A percentile compares a stretch with the other conserved stretches of the same genome.
Evolutionary conservation across 2,329 filamentous ascomycete genomes (phyloP).

Genomic region (Pseudomassariella vexata): DNA sequence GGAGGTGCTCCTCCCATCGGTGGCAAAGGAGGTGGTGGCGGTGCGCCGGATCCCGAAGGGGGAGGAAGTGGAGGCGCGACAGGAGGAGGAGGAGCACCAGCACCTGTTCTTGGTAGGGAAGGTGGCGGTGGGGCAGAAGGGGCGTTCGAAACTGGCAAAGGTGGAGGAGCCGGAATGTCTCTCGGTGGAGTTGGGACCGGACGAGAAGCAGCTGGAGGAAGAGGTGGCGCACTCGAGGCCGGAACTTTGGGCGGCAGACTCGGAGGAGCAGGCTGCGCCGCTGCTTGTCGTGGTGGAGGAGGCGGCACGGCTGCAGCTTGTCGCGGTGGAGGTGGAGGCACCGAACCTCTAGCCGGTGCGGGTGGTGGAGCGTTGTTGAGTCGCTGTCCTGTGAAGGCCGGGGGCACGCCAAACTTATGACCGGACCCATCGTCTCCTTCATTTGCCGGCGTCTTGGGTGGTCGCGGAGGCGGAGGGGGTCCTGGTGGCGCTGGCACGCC

Average conservation of each 20-base stretch:
- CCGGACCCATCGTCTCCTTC: conserved; percentile 49
- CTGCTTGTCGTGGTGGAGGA: conserved; percentile 30
- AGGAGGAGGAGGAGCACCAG: no score
- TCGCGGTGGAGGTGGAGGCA: conserved; percentile 65
- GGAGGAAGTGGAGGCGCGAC: conserved; percentile 14
- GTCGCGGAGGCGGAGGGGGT: conserved; percentile 59
- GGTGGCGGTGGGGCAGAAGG: conserved; percentile 16
- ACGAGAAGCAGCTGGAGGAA: conserved; percentile 38
- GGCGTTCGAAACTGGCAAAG: conserved; percentile 15
- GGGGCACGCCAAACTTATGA: conserved; percentile 70
- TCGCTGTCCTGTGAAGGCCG: conserved; percentile 66
- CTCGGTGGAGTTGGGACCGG: conserved; percentile 44
- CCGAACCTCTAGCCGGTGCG: conserved; percentile 63
- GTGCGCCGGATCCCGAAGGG: conserved; percentile 13
- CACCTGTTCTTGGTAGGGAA: conserved; percentile 11
- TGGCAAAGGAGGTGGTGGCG: conserved; percentile 13
- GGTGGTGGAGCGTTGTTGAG: conserved; percentile 61
- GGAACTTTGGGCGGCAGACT: conserved; percentile 44
- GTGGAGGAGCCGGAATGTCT: conserved; percentile 39
- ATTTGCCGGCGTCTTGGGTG: conserved; percentile 64
- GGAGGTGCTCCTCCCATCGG: conserved; percentile 11
- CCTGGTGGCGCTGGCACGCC: conserved; percentile 40
- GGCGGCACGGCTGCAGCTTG: conserved; percentile 31
- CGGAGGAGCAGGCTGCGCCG: conserved; percentile 30
- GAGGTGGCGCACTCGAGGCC: conserved; percentile 39